Conservation (phyloP, 305 asterid species). For the Stenogyne calaminthoides region DNA sequence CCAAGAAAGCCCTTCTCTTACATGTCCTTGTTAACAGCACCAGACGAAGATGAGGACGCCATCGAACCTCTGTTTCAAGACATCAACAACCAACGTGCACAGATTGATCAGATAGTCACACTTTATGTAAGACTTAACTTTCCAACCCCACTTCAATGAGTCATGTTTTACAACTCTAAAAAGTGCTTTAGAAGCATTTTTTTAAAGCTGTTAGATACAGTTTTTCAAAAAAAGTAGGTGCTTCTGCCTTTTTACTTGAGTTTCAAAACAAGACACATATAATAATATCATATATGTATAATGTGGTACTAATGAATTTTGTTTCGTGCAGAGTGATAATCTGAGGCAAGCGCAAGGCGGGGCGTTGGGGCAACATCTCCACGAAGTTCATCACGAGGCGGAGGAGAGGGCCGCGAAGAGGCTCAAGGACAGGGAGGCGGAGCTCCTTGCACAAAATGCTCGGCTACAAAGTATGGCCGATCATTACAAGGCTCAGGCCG, state of each 20-base stretch:
- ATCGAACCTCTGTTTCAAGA: neutral
- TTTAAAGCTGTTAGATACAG: no score
- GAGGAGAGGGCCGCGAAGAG: constrained; percentile 37
- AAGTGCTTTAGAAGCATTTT: no score
- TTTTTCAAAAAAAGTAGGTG: no score
- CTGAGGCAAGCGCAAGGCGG: constrained; percentile 27
- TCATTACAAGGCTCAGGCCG: constrained; percentile 30
- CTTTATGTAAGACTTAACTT: constrained; percentile 29
- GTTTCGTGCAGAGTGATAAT: constrained; percentile 36
- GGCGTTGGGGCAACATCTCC: constrained; percentile 23
- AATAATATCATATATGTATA: no score
- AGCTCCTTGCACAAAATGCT: neutral
- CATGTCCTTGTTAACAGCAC: constrained; percentile 35
- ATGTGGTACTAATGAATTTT: neutral
- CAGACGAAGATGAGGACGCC: constrained; percentile 4
- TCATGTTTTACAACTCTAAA: no score
- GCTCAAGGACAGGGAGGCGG: constrained; percentile 33
- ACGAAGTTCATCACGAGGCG: neutral
- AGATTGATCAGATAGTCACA: constrained; percentile 33
- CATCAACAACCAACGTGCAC: neutral
- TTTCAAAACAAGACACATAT: no score
- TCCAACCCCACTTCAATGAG: neutral
- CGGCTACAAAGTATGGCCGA: constrained; percentile 28
- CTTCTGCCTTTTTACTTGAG: no score
- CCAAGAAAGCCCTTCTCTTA: constrained; percentile 39